These are phyloP conservation scores for Sarcocystis neurona DNA, from an alignment of 169 alveolate genomes.

Conservation along the genomic window DNA sequence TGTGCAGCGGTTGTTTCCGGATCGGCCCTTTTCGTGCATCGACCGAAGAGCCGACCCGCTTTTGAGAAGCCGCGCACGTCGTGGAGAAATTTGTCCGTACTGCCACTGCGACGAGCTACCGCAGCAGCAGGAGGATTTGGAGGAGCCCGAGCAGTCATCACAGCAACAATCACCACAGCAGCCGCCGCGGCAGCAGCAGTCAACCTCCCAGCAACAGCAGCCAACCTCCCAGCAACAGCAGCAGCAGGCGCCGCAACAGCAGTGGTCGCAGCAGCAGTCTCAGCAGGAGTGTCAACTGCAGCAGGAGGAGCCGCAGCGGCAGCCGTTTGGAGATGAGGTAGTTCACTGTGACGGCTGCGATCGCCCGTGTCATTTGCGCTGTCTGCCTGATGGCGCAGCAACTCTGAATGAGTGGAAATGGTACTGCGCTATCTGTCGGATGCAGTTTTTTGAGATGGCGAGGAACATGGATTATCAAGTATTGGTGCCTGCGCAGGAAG, in stretches of 20 bases:
- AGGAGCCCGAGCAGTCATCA: neutral
- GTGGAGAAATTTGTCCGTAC: constrained; percentile 63
- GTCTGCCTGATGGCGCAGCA: constrained; percentile 51
- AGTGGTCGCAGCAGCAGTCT: neutral
- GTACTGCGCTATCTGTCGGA: constrained; percentile 42
- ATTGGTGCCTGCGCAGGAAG: constrained; percentile 26
- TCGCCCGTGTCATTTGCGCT: constrained; percentile 74
- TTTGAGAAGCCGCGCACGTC: constrained; percentile 54
- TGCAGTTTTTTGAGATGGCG: constrained; percentile 28
- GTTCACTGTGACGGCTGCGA: constrained; percentile 81
- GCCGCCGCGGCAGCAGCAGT: constrained; percentile 35
- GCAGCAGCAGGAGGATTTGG: neutral
- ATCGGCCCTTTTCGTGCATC: constrained; percentile 48
- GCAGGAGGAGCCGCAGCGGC: neutral
- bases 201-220: neutral
- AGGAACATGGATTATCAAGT: neutral
- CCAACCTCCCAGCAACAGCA: no score
- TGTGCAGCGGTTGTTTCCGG: constrained; percentile 41
- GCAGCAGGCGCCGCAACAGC: constrained; percentile 30
- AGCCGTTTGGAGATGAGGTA: constrained; percentile 49
- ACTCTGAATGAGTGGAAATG: constrained; percentile 32
- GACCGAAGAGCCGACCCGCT: constrained; percentile 48
- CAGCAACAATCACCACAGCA: neutral
- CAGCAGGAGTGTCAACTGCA: neutral
- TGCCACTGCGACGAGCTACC: constrained; percentile 61